Percentiles rank a stretch among this genome's conserved stretches.
These are phyloP conservation scores for Colletotrichum melonis DNA, from an alignment of 2,329 filamentous ascomycete genomes.

Conservation along the genomic window DNA sequence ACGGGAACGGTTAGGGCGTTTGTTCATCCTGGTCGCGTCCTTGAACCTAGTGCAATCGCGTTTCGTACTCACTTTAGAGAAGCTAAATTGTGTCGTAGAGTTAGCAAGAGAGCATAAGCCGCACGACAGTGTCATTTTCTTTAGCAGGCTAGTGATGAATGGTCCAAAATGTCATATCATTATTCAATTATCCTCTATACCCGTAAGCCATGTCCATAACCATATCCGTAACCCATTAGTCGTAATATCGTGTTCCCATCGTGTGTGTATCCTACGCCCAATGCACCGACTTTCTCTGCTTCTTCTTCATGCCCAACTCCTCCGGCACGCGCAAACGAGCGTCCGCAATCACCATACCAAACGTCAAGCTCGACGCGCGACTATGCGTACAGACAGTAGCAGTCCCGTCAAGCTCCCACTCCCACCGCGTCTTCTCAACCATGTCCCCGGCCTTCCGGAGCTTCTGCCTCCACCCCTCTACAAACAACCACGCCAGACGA, in stretches of 20 bases:
- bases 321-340: conserved; percentile 11
- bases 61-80: background rate
- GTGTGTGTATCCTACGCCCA: conserved; percentile 18
- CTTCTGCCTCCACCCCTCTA: conserved; percentile 50
- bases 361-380: conserved; percentile 22
- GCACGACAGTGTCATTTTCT: too few species aligned
- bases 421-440: conserved; percentile 48
- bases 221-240: conserved; percentile 2
- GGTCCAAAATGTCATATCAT: conserved; percentile 1
- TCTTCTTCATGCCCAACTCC: background rate
- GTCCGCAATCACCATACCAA: conserved; percentile 8
- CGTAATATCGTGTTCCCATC: conserved; percentile 7
- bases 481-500: conserved; percentile 51
- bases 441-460: conserved; percentile 45
- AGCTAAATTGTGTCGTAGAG: background rate
- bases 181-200: background rate
- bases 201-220: background rate
- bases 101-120: background rate
- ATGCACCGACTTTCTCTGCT: conserved; percentile 27
- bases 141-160: background rate
- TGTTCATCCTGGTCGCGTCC: background rate
- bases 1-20: background rate
- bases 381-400: conserved; percentile 32
- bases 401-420: conserved; percentile 41
- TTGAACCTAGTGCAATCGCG: background rate